A percentile compares a stretch with the other conserved stretches of the same genome.
Evolutionary conservation across 805 yeast species (phyloP).

Genomic region (Zygosaccharomyces siamensis): DNA sequence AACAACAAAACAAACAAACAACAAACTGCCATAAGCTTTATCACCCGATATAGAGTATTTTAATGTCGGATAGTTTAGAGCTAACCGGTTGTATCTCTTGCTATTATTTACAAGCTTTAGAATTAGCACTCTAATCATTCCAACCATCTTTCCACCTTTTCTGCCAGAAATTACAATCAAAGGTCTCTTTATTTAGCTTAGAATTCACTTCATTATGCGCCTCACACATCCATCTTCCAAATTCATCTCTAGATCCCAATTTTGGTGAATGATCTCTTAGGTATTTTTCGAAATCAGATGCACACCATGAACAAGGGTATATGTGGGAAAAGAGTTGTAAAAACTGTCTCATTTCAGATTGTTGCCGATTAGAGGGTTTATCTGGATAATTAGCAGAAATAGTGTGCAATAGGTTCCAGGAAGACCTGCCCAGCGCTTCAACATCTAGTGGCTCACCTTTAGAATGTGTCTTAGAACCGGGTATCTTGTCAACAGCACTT

Average conservation of each 20-base stretch:
- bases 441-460: conserved; percentile 84
- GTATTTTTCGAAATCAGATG: conserved; percentile 70
- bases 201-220: conserved; percentile 93
- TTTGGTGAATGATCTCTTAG: conserved; percentile 49
- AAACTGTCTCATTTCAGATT: conserved; percentile 67
- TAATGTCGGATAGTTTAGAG: background rate
- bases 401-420: conserved; percentile 91
- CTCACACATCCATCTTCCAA: conserved; percentile 88
- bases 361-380: conserved; percentile 54
- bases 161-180: conserved; percentile 87
- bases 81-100: background rate
- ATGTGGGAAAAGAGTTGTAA: conserved; percentile 65
- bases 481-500: conserved; percentile 15
- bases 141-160: conserved; percentile 95
- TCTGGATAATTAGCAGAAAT: conserved; percentile 87
- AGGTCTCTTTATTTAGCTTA: conserved; percentile 78
- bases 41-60: background rate
- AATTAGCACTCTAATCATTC: conserved; percentile 39
- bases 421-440: conserved; percentile 67
- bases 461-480: conserved; percentile 32
- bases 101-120: conserved; percentile 3
- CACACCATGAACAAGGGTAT: conserved; percentile 95
- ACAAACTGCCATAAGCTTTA: background rate
- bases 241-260: conserved; percentile 63
- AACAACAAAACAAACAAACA: background rate